Evolutionary conservation across 2,329 filamentous ascomycete species (phyloP).

Genomic region (Annulohypoxylon truncatum): DNA sequence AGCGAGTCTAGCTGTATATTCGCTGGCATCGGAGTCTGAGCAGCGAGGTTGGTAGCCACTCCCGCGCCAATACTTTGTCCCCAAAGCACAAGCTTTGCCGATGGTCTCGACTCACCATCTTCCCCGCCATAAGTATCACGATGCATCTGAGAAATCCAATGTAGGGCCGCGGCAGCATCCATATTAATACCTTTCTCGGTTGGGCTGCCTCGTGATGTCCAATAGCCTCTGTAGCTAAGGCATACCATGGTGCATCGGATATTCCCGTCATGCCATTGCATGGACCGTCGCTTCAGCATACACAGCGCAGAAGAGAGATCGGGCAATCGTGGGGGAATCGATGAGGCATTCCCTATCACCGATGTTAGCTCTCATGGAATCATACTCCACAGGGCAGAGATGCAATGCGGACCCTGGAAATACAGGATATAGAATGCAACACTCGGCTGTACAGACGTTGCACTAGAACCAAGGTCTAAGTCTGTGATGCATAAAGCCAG

Average conservation of each 20-base stretch:
- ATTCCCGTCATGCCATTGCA: constrained; percentile 46
- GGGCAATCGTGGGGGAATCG: constrained; percentile 66
- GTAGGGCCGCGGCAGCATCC: constrained; percentile 73
- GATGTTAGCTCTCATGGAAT: constrained; percentile 39
- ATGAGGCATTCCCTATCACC: constrained; percentile 67
- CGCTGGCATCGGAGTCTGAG: constrained; percentile 52
- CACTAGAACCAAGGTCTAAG: constrained; percentile 46
- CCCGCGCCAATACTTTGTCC: constrained; percentile 82
- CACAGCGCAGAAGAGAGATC: constrained; percentile 66
- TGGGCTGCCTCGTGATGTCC: constrained; percentile 78
- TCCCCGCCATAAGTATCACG: constrained; percentile 33
- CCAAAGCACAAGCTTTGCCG: constrained; percentile 70
- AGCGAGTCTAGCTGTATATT: constrained; percentile 61
- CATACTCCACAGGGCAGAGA: constrained; percentile 28
- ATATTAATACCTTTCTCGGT: constrained; percentile 76
- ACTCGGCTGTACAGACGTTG: constrained; percentile 30
- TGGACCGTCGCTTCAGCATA: constrained; percentile 55
- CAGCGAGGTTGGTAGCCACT: constrained; percentile 72
- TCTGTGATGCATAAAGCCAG: constrained; percentile 70
- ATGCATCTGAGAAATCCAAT: constrained; percentile 67
- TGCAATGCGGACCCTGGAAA: constrained; percentile 62
- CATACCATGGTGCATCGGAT: constrained; percentile 62
- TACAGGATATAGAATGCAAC: constrained; percentile 66
- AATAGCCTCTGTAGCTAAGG: constrained; percentile 77
- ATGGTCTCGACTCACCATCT: constrained; percentile 15